Percentiles rank a stretch among this genome's conserved stretches.
phyloP scores from a whole-genome alignment of 306 rosid species.

The Alnus glutinosa region DNA sequence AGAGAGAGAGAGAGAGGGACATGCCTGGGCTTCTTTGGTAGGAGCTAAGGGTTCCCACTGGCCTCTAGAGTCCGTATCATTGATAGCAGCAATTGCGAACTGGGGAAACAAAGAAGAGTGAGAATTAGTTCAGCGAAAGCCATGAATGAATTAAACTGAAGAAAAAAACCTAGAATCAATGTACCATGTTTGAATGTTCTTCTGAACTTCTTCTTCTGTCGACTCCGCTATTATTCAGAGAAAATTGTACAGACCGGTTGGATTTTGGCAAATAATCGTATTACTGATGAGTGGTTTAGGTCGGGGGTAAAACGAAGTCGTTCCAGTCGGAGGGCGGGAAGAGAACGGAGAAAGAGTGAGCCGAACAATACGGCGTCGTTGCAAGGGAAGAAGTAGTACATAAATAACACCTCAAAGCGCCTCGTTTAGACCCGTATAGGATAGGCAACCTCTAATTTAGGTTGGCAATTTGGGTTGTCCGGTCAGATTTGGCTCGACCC shows the following conservation, averaged over 20 bases:
- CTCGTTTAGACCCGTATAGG: no score
- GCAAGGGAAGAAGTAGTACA: no score
- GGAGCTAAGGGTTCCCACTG: conserved; percentile 97
- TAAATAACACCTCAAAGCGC: no score
- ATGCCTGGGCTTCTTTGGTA: conserved; percentile 95
- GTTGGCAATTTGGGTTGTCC: no score
- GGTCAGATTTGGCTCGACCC: no score
- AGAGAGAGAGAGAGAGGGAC: conserved; percentile 23
- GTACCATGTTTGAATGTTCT: conserved; percentile 35
- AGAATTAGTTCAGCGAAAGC: conserved; percentile 4
- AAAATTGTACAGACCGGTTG: neutral
- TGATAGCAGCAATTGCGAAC: conserved; percentile 97
- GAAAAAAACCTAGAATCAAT: neutral
- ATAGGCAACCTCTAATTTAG: no score
- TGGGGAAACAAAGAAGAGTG: conserved; percentile 24
- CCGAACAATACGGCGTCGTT: neutral
- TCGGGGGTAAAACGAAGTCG: conserved; percentile 15
- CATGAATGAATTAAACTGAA: neutral
- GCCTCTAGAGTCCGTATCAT: conserved; percentile 73
- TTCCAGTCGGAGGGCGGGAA: neutral
- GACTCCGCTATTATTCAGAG: neutral
- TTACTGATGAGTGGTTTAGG: neutral
- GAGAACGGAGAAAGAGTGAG: neutral
- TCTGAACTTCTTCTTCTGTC: neutral
- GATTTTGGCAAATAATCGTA: neutral